Evolutionary conservation across 23 red algal genomes (phyloP).

Genomic region (Agarophyton chilense): DNA sequence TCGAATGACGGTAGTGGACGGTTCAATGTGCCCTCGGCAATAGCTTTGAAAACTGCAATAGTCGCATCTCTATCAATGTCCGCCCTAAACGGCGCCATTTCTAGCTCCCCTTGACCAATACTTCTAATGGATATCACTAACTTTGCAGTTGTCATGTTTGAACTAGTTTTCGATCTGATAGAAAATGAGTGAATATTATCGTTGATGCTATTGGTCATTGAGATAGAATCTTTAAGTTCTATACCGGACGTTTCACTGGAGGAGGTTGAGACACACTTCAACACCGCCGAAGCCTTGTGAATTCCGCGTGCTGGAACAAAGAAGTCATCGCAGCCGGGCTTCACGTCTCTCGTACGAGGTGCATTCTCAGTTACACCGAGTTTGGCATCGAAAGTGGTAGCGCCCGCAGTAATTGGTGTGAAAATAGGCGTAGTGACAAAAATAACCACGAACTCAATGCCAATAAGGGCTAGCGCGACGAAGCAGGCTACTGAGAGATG

Average conservation of each 20-base stretch:
- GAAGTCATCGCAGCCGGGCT: not conserved
- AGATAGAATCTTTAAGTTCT: not conserved
- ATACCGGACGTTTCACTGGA: not conserved
- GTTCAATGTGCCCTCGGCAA: not conserved
- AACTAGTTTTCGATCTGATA: not conserved
- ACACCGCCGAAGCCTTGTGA: not conserved
- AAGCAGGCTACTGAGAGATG: not conserved
- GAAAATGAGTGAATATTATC: not conserved
- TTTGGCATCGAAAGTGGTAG: not conserved
- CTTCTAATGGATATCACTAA: not conserved
- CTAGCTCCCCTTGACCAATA: not conserved
- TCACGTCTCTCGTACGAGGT: not conserved
- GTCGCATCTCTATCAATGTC: not conserved
- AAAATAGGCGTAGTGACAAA: not conserved
- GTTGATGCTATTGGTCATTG: not conserved
- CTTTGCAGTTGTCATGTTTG: not conserved
- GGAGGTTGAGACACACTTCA: not conserved
- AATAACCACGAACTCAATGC: not conserved
- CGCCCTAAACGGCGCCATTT: not conserved
- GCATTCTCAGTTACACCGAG: not conserved
- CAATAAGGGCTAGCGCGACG: not conserved
- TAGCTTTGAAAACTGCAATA: not conserved
- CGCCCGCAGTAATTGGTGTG: not conserved
- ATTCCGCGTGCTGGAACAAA: not conserved
- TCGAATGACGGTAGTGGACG: not conserved